These are phyloP conservation scores for Nakaseomyces kungkrabaensis DNA, from an alignment of 1,139 yeast genomes.

Conservation along the genomic window DNA sequence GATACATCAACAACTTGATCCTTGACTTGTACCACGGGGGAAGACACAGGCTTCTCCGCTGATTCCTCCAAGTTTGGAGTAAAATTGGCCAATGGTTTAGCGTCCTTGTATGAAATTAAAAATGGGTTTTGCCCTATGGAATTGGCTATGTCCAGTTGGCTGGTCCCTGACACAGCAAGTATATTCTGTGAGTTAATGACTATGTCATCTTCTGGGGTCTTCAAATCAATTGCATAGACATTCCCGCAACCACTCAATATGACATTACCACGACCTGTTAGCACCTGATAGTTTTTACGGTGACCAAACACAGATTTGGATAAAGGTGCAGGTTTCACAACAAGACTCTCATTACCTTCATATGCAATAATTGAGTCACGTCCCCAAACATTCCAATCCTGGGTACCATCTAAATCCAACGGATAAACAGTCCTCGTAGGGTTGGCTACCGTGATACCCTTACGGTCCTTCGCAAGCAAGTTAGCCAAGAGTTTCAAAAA, in stretches of 20 bases:
- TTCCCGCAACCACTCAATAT: constrained; percentile 28
- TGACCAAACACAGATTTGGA: constrained; percentile 7
- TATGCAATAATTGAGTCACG: constrained; percentile 22
- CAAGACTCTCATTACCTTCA: constrained; percentile 26
- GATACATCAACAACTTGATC: background rate
- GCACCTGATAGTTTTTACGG: constrained; percentile 14
- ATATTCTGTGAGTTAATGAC: constrained; percentile 23
- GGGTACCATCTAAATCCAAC: constrained; percentile 22
- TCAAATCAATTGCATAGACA: constrained; percentile 23
- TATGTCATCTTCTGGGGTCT: constrained; percentile 20
- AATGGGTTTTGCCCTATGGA: constrained; percentile 9
- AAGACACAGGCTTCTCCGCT: background rate
- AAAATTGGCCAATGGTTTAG: background rate
- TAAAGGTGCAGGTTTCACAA: constrained; percentile 12
- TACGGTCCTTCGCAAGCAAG: constrained; percentile 8
- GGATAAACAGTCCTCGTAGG: constrained; percentile 20
- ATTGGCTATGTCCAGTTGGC: constrained; percentile 19
- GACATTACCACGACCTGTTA: constrained; percentile 28
- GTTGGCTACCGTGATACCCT: background rate
- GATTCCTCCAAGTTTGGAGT: constrained; percentile 3
- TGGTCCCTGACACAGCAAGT: constrained; percentile 25
- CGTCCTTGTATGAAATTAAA: background rate
- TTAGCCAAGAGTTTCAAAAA: constrained; percentile 6
- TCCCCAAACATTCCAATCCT: constrained; percentile 29
- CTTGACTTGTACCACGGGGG: background rate